Percentiles rank a stretch among this genome's conserved stretches.
Conservation (phyloP, 306 rosid species). For the Fagus crenata region DNA sequence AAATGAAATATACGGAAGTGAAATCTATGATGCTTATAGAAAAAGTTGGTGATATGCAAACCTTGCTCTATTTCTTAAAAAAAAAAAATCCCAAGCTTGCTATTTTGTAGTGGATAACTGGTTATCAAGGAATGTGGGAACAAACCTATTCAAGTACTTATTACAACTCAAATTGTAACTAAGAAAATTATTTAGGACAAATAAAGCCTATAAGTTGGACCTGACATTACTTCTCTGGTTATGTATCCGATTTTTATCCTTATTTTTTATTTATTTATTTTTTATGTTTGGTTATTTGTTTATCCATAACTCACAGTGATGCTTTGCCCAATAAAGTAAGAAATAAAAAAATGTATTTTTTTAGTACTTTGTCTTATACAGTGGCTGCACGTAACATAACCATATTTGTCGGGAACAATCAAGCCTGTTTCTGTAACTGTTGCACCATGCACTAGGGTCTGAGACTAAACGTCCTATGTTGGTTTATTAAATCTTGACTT, state of each 20-base stretch:
- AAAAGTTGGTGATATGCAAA: neutral
- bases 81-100: no score
- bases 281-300: no score
- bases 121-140: neutral
- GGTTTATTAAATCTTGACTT: slow-evolving; percentile 1
- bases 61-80: neutral
- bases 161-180: neutral
- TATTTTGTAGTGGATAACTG: neutral
- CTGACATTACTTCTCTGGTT: neutral
- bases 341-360: neutral
- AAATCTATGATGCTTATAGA: neutral
- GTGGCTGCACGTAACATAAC: neutral
- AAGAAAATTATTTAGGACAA: neutral
- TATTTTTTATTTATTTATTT: no score
- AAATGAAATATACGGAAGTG: neutral
- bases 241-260: neutral
- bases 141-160: neutral
- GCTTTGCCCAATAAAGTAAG: neutral
- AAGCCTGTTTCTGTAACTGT: neutral
- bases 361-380: neutral
- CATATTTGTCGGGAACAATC: neutral
- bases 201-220: neutral
- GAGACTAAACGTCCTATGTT: neutral
- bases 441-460: neutral
- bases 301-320: neutral